Conservation (phyloP, 1,139 yeast species). For the Kurtzmaniella natalensis region DNA sequence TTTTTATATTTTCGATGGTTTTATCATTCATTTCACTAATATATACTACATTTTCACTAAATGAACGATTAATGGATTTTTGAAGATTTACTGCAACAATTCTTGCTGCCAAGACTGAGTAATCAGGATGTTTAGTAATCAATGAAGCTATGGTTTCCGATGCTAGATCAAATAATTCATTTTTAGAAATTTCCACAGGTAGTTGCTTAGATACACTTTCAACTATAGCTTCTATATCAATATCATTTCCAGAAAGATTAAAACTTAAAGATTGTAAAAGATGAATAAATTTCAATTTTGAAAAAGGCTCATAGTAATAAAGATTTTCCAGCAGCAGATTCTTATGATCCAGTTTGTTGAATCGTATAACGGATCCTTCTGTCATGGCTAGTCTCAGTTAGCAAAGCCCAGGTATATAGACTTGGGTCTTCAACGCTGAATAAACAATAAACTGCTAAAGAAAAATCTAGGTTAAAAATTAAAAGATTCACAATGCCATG, state of each 20-base stretch:
- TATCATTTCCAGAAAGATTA: constrained; percentile 17
- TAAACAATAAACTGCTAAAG: too few relatives aligned
- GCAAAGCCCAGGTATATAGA: too few relatives aligned
- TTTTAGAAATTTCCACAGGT: constrained; percentile 27
- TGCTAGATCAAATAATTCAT: constrained; percentile 33
- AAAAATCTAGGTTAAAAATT: too few relatives aligned
- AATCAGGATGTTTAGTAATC: constrained; percentile 44
- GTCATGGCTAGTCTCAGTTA: too few relatives aligned
- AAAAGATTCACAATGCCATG: too few relatives aligned
- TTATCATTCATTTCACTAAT: constrained; percentile 11
- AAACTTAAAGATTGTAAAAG: neutral
- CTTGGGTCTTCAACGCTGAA: too few relatives aligned
- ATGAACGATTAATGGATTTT: constrained; percentile 14
- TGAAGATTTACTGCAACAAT: constrained; percentile 34
- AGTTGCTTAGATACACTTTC: constrained; percentile 22
- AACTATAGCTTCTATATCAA: constrained; percentile 20
- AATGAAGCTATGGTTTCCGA: constrained; percentile 45
- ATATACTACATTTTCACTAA: constrained; percentile 30
- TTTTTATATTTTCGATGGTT: too few relatives aligned
- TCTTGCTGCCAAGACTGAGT: constrained; percentile 45
- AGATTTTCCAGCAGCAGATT: too few relatives aligned
- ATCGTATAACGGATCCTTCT: too few relatives aligned
- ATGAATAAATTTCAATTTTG: neutral
- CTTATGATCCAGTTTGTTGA: too few relatives aligned
- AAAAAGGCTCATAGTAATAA: constrained; percentile 1